These are phyloP conservation scores for Euphorbia tirucalli DNA, from an alignment of 345 rosid species.

Conservation along the genomic window DNA sequence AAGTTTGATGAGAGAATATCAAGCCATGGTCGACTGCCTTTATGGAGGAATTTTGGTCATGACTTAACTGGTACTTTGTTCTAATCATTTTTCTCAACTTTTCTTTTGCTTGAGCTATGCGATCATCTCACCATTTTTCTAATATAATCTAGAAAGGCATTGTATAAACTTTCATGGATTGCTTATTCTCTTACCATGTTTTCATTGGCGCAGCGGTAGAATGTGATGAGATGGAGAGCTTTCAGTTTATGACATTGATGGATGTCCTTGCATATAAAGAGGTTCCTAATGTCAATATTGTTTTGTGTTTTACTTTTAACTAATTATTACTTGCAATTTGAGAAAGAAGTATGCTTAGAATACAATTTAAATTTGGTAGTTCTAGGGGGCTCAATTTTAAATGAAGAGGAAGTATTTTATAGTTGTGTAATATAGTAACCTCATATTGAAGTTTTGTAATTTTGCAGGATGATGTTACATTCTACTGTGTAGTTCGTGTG, in stretches of 20 bases:
- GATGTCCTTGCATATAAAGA: not conserved
- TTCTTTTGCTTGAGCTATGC: not conserved
- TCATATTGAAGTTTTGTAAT: not conserved
- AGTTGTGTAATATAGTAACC: too few relatives aligned
- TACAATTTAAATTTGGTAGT: not conserved
- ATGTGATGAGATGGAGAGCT: not conserved
- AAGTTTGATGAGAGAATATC: conserved; percentile 3
- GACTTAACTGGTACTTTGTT: conserved; percentile 13
- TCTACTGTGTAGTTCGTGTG: conserved; percentile 7
- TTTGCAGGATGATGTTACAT: conserved; percentile 9
- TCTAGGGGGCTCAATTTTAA: too few relatives aligned
- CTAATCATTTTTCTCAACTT: not conserved
- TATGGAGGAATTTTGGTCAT: not conserved
- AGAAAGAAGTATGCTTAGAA: not conserved
- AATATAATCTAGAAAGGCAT: too few relatives aligned
- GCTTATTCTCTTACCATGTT: not conserved
- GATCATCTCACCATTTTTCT: not conserved
- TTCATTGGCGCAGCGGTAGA: conserved; percentile 10
- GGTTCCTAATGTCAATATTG: conserved; percentile 3
- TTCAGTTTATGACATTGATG: conserved; percentile 11
- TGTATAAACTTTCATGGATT: not conserved
- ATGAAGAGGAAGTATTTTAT: too few relatives aligned
- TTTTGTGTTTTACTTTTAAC: too few relatives aligned
- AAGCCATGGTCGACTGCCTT: not conserved
- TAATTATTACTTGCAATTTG: not conserved